Base-by-base conservation (phyloP, 2,329 filamentous ascomycete genomes). In the Penicillium capsulatum region DNA sequence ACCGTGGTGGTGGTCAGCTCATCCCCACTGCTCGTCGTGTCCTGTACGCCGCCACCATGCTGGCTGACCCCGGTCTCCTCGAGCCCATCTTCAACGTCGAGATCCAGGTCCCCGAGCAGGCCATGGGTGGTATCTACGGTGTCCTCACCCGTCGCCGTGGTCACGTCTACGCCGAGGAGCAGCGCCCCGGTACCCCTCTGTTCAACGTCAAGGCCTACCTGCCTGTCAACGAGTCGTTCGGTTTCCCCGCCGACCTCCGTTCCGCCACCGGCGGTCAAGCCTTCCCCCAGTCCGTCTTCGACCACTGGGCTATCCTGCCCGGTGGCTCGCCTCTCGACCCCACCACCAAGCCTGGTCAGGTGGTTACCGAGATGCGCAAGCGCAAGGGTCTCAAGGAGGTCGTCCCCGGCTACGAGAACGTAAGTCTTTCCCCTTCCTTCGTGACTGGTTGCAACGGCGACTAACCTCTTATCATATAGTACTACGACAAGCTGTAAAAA, bases 71-170 rank as follows among this genome's bases (percentile, higher is more conserved):
- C 56, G 83, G 81, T 72, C 82, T 98, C 51, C 83, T 89, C 62
- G 92, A 98, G 81, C 92, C 92, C 66, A 86, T 98, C 74, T 98
- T 94, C 86, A 79, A 96, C 70, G 89, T 95, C 71, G 92, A 98
- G 75, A 98, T 98, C 73, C 90, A 96, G 79, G 92, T 98, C 51
- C 91, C 91, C 65, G 92, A 98, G 81, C 77, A 83, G 66, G 91
- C 92, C 69, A 97, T 98, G 92, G 92, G 92, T 81, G 92, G 92
- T 81, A 94, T 98, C 74, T 98, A 98, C 76, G 86, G 90, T 84
- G 90, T 96, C 68, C 86, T 98, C 63, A 96, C 90, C 74, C 86
- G 90, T 67, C 80, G 90, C 73, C 84, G 92, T 86, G 92, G 92
- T 81, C 91, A 97, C 83, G 92, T 98, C 75, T 96, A 97, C 82